These are phyloP conservation scores for Brassica balearica DNA, from an alignment of 441 rosid species.

Conservation along the genomic window DNA sequence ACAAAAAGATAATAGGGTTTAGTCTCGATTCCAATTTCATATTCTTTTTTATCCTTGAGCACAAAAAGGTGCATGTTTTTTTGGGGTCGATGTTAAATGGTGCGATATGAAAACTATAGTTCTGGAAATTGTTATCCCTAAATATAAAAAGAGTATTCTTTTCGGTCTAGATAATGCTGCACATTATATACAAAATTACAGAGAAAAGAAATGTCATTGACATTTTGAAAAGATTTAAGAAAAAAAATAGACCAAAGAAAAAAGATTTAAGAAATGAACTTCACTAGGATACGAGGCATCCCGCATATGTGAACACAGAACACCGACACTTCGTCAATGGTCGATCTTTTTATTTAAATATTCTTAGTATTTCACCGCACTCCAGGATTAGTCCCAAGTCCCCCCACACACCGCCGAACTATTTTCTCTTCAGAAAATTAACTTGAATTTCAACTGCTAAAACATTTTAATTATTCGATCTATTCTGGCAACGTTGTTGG, in stretches of 20 bases:
- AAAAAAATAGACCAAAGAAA: too few relatives aligned
- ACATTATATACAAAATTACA: neutral
- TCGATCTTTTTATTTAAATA: neutral
- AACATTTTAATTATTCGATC: conserved; percentile 9
- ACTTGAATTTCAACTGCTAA: conserved; percentile 1
- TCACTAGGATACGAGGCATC: conserved; percentile 8
- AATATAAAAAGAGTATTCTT: neutral
- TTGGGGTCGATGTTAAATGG: neutral
- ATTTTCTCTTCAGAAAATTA: neutral
- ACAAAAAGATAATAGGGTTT: neutral
- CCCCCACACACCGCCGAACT: conserved; percentile 15
- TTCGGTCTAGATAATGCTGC: neutral
- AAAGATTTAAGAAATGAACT: neutral
- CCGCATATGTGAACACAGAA: conserved; percentile 27
- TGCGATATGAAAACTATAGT: neutral
- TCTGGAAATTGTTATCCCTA: conserved; percentile 3
- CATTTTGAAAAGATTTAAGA: neutral
- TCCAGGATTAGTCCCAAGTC: neutral
- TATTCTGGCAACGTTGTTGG: conserved; percentile 21
- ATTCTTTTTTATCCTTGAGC: neutral
- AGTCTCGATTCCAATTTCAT: neutral
- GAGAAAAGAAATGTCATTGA: neutral
- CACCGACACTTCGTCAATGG: conserved; percentile 32
- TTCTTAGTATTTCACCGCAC: neutral
- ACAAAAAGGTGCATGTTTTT: too few relatives aligned